phyloP scores from a whole-genome alignment of 306 rosid species.

The Rubus parviflorus region DNA sequence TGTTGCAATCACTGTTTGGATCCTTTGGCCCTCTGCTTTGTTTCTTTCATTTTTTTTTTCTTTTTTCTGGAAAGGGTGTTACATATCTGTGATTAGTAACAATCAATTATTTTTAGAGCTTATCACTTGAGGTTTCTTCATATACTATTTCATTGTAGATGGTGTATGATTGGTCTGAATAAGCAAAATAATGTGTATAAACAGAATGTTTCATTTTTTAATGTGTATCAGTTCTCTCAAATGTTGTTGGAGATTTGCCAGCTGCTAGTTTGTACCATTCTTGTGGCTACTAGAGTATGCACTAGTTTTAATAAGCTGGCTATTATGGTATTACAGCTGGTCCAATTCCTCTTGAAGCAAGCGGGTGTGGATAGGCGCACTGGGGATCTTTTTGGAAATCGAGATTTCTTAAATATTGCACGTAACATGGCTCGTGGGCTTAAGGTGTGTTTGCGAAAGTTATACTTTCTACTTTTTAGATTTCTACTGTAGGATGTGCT shows the following conservation, averaged over 20 bases:
- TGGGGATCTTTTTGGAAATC: conserved; percentile 85
- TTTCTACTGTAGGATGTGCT: conserved; percentile 26
- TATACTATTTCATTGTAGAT: not conserved
- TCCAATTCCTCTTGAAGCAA: conserved; percentile 94
- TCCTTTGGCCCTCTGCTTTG: not conserved
- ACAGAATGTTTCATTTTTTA: not conserved
- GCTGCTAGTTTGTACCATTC: conserved; percentile 17
- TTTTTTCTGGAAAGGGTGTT: not conserved
- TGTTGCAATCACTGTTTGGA: not conserved
- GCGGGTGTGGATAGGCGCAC: conserved; percentile 94
- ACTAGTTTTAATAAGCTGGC: conserved; percentile 37
- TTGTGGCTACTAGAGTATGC: conserved; percentile 23
- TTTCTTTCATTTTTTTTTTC: not conserved
- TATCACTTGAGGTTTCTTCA: not conserved
- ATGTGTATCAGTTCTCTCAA: not conserved
- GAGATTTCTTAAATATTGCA: conserved; percentile 90
- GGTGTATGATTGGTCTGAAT: not conserved
- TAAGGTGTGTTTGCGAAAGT: conserved; percentile 58
- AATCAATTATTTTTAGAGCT: not conserved
- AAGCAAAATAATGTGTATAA: not conserved
- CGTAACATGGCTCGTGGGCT: conserved; percentile 98
- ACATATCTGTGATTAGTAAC: not conserved
- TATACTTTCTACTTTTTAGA: conserved; percentile 20
- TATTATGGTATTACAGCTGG: conserved; percentile 66
- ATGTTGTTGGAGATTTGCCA: conserved; percentile 17